Base-by-base conservation (phyloP, 2,329 filamentous ascomycete species). In the Verticillium alfalfae region DNA sequence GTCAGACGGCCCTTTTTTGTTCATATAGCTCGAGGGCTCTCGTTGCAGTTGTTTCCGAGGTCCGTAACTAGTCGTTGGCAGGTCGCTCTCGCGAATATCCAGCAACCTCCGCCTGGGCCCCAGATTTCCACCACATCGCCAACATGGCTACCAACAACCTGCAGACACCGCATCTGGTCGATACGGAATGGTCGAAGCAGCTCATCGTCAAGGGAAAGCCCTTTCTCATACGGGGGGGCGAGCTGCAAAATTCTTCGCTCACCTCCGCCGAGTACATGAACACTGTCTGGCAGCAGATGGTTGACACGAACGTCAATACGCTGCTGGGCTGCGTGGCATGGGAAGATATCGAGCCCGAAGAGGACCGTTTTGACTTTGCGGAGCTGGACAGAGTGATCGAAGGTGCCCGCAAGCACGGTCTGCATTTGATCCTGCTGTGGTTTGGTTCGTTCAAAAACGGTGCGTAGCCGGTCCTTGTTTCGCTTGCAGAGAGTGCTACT, bases 241-340 rank as follows among this genome's bases (percentile, higher is more conserved):
- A 73, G 64, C 68, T 72, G 18, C 71, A 73, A 31, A 72, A 73
- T 65, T 73, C 71, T 8, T 73, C 72, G 4, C 60, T 72, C 38
- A 69, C 64, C 18, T 67, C 66, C 5, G 64, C 69, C 10, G 56
- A 60, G 55, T 72, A 68, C 61, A 74, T 74, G 72, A 56, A 59
- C 9, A 60, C 63, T 2, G 66, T 73, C 9, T 72, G 67, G 67
- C 66, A 64, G n/a, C 65, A 65, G 56, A 67, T 74, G 66, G 64
- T 60, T 55, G 66, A 63, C 34, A 62, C 62, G 18, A 64, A 69
- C 52, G 65, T 73, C 63, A 74, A 74, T 63, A 74, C 72, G 2
- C 62, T 74, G 9, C 67, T 73, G 1, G 72, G 71, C 5, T 67
- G 63, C 18, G 70, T 73, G 2, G 68, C 70, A 0, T 73, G 72